These are phyloP conservation scores for Hymenotorrendiella dingleyae DNA, from an alignment of 2,329 filamentous ascomycete genomes.

Conservation along the genomic window DNA sequence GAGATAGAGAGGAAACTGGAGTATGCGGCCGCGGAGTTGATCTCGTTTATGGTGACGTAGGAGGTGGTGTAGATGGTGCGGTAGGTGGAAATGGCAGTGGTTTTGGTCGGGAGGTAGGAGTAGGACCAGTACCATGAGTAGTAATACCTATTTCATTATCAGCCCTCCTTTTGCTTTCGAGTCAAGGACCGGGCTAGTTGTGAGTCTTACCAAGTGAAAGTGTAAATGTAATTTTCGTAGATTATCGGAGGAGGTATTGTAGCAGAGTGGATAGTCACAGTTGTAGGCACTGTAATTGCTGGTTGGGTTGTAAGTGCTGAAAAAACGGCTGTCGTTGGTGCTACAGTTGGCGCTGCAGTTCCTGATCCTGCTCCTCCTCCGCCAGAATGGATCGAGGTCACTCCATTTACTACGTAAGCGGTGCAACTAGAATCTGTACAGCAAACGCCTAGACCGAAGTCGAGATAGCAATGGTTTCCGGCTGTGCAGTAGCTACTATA, in stretches of 20 bases:
- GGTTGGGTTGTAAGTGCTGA: neutral
- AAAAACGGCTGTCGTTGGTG: neutral
- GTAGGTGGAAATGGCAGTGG: neutral
- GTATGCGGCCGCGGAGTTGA: conserved; percentile 5
- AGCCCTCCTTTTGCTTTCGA: neutral
- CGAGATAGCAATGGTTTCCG: conserved; percentile 10
- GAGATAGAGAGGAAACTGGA: conserved; percentile 4
- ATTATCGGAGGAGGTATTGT: neutral
- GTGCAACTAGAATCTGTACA: conserved; percentile 12
- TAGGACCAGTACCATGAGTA: conserved; percentile 10
- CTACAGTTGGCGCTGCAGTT: neutral
- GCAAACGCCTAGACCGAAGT: conserved; percentile 6
- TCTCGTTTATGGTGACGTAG: conserved; percentile 9
- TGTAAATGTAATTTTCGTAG: conserved; percentile 7
- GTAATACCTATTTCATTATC: conserved; percentile 7
- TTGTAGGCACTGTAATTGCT: neutral
- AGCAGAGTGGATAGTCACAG: neutral
- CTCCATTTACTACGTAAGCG: conserved; percentile 6
- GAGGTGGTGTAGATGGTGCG: conserved; percentile 6
- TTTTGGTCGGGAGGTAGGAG: neutral
- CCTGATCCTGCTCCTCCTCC: neutral
- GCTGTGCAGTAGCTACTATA: conserved; percentile 4
- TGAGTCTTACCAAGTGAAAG: conserved; percentile 11
- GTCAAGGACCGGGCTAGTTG: neutral
- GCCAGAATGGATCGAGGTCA: conserved; percentile 1